These are phyloP conservation scores for Trichoderma pleuroti DNA, from an alignment of 2,329 filamentous ascomycete genomes.

Conservation along the genomic window DNA sequence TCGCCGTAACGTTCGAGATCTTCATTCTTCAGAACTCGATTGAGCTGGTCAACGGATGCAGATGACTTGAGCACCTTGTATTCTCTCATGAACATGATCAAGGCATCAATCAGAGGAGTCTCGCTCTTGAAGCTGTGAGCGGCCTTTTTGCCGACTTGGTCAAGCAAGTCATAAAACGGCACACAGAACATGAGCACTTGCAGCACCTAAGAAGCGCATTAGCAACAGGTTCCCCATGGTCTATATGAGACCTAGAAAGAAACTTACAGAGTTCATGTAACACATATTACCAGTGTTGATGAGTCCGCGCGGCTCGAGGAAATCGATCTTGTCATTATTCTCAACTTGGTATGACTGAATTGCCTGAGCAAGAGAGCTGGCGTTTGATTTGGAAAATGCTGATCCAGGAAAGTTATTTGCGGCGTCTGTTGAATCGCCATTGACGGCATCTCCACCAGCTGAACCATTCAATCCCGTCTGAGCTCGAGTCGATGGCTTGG, in stretches of 20 bases:
- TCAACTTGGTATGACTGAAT: conserved; percentile 69
- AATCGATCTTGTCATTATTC: conserved; percentile 64
- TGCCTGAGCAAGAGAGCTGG: conserved; percentile 69
- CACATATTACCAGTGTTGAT: conserved; percentile 99
- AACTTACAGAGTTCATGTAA: conserved; percentile 98
- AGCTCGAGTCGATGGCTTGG: conserved; percentile 28
- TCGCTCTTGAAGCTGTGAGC: conserved; percentile 92
- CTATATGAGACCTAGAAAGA: neutral
- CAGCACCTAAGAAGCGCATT: conserved; percentile 62
- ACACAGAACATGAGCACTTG: conserved; percentile 92
- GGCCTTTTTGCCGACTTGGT: conserved; percentile 78
- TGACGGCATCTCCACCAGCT: conserved; percentile 22
- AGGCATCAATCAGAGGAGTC: conserved; percentile 87
- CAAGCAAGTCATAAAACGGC: conserved; percentile 91
- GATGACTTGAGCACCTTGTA: conserved; percentile 84
- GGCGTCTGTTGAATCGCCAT: conserved; percentile 26
- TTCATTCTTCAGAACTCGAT: conserved; percentile 69
- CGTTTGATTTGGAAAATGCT: conserved; percentile 44
- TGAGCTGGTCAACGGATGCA: conserved; percentile 67
- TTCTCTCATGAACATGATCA: conserved; percentile 96
- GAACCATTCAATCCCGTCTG: conserved; percentile 28
- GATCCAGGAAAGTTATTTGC: conserved; percentile 26
- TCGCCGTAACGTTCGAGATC: conserved; percentile 90
- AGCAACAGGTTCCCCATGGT: conserved; percentile 26
- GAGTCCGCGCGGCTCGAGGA: conserved; percentile 87